Evolutionary conservation across 495 filamentous ascomycete genomes (phyloP), one percentile per base, ranked within the genome.

Genomic region (Talaromyces thailandensis): DNA sequence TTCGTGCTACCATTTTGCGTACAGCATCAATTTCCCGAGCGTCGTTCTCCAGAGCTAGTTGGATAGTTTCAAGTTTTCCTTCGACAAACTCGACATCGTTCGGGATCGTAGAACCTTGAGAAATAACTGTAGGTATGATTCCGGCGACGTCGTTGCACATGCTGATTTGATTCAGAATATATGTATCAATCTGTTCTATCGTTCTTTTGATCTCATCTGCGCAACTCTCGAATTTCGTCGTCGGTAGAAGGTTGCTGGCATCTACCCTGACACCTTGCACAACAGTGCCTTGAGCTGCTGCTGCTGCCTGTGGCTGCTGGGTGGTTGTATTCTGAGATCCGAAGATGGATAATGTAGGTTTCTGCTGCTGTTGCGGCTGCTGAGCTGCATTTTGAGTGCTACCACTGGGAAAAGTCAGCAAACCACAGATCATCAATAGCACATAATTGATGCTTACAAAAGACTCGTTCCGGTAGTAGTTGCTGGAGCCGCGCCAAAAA

Each of bases 161-260:
- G n/a, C 76, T 73, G 43, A 92, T 91, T 67, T 92, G 88, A 57
- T 79, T 76, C 31, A 87, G 79, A 63, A 96, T 89, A 68, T 82
- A 81, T 21, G 81, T 79, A 70, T 98, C 93, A 63, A 96, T 84
- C 12, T 70, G 69, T 58, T 88, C 83, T 50, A 98, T 88, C 52
- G 88, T 71, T 55, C 82, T 82, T 64, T 96, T 90, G n/a, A 97
- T 76, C 37, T 88, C 83, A 65, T 93, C 88, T 50, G 90, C 83
- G 43, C 95, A 86, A 75, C 96, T 93, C 70, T 88, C 86, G 76
- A 92, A 96, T 61, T 94, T 88, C 7, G 94, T 96, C 0, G 92
- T 96, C 5, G 88, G 84, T 11, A 89, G 82, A 24, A 97, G 78
- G 68, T 90, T 87, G 70, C 80, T 82, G 29, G 89, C 69, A 73